Conservation (phyloP, 169 alveolate species). For the Plasmodium vinckei region DNA sequence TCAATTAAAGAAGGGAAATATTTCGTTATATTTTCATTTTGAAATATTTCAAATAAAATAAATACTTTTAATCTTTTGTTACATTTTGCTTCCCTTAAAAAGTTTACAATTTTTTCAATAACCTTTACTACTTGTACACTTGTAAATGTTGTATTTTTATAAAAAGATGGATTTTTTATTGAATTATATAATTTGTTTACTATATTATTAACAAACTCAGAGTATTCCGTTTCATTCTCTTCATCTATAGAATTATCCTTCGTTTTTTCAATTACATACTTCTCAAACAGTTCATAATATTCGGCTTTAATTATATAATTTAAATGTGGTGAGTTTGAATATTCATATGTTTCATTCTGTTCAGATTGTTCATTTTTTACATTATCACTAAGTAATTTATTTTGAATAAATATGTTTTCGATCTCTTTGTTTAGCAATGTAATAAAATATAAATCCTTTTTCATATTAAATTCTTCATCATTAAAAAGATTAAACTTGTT, state of each 20-base stretch:
- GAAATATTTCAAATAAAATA: conserved; percentile 44
- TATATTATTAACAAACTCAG: not conserved
- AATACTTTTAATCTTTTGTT: conserved; percentile 35
- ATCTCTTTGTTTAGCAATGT: conserved; percentile 10
- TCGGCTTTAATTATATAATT: not conserved
- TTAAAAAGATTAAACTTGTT: not conserved
- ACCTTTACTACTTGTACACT: conserved; percentile 14
- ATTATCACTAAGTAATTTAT: not conserved
- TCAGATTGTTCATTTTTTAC: not conserved
- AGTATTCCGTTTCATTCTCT: not conserved
- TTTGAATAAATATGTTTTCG: not conserved
- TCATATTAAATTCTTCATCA: not conserved
- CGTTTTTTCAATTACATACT: not conserved
- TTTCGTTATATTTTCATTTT: conserved; percentile 27
- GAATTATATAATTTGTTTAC: conserved; percentile 9
- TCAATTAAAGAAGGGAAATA: conserved; percentile 33
- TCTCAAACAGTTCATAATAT: not conserved
- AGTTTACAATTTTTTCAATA: conserved; percentile 15
- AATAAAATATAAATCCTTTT: not conserved
- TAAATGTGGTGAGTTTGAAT: not conserved
- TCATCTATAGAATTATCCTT: not conserved
- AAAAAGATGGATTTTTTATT: conserved; percentile 22
- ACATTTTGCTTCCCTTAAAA: conserved; percentile 38
- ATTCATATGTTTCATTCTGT: not conserved
- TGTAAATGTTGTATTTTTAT: not conserved